phyloP scores from a whole-genome alignment of 164 flowering plant species.

The Chimonanthus salicifolius region DNA sequence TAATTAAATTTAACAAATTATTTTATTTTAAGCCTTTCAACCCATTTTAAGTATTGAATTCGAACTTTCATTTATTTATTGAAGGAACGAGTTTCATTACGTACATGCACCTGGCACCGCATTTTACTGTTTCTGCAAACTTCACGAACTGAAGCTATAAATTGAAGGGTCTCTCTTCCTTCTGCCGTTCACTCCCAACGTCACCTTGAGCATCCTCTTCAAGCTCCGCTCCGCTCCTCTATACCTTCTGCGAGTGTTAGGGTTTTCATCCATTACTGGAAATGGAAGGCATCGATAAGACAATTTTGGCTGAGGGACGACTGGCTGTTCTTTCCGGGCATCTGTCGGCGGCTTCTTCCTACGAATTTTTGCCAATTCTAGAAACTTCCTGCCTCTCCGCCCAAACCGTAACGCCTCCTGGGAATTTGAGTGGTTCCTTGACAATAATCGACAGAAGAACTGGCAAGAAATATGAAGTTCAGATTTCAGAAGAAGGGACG shows the following conservation, averaged over 20 bases:
- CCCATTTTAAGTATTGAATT: too few relatives aligned
- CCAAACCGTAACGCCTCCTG: constrained; percentile 45
- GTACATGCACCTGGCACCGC: too few relatives aligned
- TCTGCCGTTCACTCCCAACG: background rate
- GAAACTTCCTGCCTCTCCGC: constrained; percentile 48
- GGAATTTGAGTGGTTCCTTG: constrained; percentile 52
- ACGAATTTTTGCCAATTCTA: constrained; percentile 19
- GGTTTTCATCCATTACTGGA: background rate
- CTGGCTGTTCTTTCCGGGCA: constrained; percentile 66
- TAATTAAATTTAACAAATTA: too few relatives aligned
- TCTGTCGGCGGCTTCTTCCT: constrained; percentile 18
- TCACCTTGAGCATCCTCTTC: background rate
- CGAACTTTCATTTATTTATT: too few relatives aligned
- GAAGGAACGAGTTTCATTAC: too few relatives aligned
- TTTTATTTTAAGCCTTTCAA: too few relatives aligned
- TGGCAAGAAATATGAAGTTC: constrained; percentile 63
- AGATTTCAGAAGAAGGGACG: constrained; percentile 74
- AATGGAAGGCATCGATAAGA: constrained; percentile 1
- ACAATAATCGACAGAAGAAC: constrained; percentile 71
- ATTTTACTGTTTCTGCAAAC: too few relatives aligned
- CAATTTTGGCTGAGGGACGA: constrained; percentile 35
- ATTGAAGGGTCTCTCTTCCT: background rate
- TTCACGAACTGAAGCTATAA: too few relatives aligned
- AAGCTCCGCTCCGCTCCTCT: background rate
- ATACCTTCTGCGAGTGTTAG: background rate